Conservation (phyloP, 495 filamentous ascomycete genomes). For the Immersiella caudata region DNA sequence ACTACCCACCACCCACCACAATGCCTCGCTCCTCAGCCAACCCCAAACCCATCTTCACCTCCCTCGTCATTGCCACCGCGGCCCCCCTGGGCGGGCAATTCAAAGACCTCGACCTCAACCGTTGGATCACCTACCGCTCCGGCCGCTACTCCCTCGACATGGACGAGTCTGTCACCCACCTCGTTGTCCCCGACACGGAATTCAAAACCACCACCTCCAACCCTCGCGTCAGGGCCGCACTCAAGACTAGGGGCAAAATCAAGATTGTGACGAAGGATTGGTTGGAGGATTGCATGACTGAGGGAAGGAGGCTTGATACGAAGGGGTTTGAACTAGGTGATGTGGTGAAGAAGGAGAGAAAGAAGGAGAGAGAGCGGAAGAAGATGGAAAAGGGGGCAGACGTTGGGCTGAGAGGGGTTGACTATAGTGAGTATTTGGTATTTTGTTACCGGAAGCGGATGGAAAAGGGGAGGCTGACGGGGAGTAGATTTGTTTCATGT, state of each 20-base stretch:
- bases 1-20: neutral
- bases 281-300: slow-evolving; percentile 42
- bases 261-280: slow-evolving; percentile 43
- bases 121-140: slow-evolving; percentile 37
- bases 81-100: slow-evolving; percentile 37
- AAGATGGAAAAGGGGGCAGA: slow-evolving; percentile 37
- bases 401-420: slow-evolving; percentile 44
- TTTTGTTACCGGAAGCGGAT: neutral
- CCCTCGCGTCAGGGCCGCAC: neutral
- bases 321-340: slow-evolving; percentile 29
- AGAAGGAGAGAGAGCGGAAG: slow-evolving; percentile 52
- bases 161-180: slow-evolving; percentile 39
- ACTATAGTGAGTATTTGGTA: slow-evolving; percentile 36
- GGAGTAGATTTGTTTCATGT: slow-evolving; percentile 29
- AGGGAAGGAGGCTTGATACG: slow-evolving; percentile 25
- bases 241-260: neutral
- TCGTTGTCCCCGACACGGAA: slow-evolving; percentile 39
- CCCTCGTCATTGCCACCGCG: slow-evolving; percentile 34
- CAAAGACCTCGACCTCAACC: slow-evolving; percentile 35
- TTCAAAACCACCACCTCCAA: slow-evolving; percentile 26
- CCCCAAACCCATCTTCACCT: slow-evolving; percentile 34
- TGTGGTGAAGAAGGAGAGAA: slow-evolving; percentile 21
- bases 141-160: slow-evolving; percentile 30
- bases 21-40: neutral
- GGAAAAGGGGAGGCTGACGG: neutral